A percentile compares a stretch with the other conserved stretches of the same genome.
phyloP scores from a whole-genome alignment of 228 moss, liverwort and hornwort species.

The Sphagnum fallax region DNA sequence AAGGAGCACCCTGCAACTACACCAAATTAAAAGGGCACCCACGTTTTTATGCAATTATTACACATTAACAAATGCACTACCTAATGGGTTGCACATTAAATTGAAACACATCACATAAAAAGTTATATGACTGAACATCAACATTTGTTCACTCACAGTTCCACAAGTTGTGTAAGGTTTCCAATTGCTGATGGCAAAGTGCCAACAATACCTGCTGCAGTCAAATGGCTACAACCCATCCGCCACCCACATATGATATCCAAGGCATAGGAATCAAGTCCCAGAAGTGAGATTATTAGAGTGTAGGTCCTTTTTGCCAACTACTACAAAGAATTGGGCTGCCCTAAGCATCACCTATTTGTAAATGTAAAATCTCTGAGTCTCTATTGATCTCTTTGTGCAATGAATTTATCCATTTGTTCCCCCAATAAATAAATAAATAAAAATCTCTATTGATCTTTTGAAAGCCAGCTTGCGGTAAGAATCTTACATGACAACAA shows the following conservation, averaged over 20 bases:
- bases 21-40: neutral
- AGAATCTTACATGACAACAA: neutral
- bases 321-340: neutral
- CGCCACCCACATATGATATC: neutral
- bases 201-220: neutral
- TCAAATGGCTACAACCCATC: neutral
- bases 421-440: neutral
- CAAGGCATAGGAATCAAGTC: neutral
- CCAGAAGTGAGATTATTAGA: neutral
- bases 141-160: conserved; percentile 1
- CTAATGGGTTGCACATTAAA: too few species aligned
- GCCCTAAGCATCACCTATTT: neutral
- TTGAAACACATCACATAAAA: too few species aligned
- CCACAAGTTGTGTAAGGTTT: neutral
- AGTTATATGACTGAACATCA: neutral
- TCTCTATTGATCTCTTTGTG: neutral
- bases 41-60: too few species aligned
- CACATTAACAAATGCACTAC: too few species aligned
- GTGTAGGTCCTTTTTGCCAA: neutral
- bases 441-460: neutral
- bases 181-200: conserved; percentile 1
- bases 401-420: neutral
- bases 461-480: neutral
- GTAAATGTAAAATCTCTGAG: neutral
- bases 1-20: neutral